Percentiles rank a stretch among this genome's conserved stretches.
These are phyloP conservation scores for Neurospora sp. DNA, from an alignment of 495 filamentous ascomycete species.

Conservation along the genomic window DNA sequence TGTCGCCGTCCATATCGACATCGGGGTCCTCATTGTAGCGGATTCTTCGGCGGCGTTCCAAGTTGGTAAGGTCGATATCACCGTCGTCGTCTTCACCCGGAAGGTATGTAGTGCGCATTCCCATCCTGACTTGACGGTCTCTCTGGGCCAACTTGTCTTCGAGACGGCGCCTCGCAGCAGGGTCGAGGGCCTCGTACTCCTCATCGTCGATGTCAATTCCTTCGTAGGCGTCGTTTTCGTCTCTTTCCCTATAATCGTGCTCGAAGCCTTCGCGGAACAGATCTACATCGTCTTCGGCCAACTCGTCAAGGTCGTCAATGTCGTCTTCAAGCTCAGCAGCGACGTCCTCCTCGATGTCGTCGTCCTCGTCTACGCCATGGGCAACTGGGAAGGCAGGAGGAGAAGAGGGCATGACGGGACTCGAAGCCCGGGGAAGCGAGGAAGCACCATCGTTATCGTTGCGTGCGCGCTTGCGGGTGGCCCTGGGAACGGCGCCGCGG, in stretches of 20 bases:
- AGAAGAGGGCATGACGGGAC: constrained; percentile 37
- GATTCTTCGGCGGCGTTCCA: constrained; percentile 68
- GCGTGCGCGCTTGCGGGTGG: constrained; percentile 71
- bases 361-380: constrained; percentile 58
- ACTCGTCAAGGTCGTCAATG: constrained; percentile 89
- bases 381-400: constrained; percentile 44
- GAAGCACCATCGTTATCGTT: constrained; percentile 58
- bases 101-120: constrained; percentile 76
- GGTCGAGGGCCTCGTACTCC: constrained; percentile 58
- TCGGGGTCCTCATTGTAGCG: constrained; percentile 91
- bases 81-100: constrained; percentile 83
- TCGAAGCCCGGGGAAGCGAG: constrained; percentile 54
- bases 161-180: constrained; percentile 79
- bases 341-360: constrained; percentile 35
- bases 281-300: constrained; percentile 95
- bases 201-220: constrained; percentile 40
- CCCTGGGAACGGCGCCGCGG: constrained; percentile 51
- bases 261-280: constrained; percentile 88
- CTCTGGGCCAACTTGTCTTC: constrained; percentile 75
- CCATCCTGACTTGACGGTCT: constrained; percentile 67
- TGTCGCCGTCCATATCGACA: constrained; percentile 81
- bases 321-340: constrained; percentile 53
- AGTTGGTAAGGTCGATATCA: constrained; percentile 69
- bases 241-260: constrained; percentile 60
- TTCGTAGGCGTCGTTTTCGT: constrained; percentile 38